These are phyloP conservation scores for Peniophora sp. DNA, from an alignment of 1,284 basidiomycete genomes.

Conservation along the genomic window DNA sequence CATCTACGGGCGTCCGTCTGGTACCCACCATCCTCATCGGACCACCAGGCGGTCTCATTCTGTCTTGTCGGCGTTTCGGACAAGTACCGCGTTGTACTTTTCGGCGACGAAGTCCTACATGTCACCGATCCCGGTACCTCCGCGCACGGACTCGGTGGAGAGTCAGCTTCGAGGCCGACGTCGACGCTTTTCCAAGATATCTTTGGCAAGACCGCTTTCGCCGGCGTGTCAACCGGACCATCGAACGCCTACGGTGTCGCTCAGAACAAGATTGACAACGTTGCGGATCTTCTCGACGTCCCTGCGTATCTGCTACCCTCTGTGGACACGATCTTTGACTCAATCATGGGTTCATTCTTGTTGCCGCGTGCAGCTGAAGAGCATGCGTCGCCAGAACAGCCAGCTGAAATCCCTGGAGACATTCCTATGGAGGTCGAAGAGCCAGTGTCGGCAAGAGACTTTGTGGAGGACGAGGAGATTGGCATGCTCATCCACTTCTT, in stretches of 20 bases:
- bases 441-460: constrained; percentile 7
- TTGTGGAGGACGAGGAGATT: constrained; percentile 40
- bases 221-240: constrained; percentile 19
- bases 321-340: constrained; percentile 66
- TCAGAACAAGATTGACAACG: constrained; percentile 31
- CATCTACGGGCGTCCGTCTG: constrained; percentile 42
- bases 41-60: constrained; percentile 28
- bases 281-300: constrained; percentile 54
- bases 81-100: constrained; percentile 52
- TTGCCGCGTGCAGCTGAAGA: constrained; percentile 19
- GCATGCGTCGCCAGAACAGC: constrained; percentile 11
- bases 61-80: constrained; percentile 61
- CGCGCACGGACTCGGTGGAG: constrained; percentile 34
- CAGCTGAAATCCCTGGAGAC: constrained; percentile 28
- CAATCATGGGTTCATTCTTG: constrained; percentile 64
- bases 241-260: constrained; percentile 11
- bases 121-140: constrained; percentile 33
- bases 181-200: constrained; percentile 79
- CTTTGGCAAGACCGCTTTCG: constrained; percentile 65
- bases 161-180: constrained; percentile 24
- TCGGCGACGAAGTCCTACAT: constrained; percentile 47
- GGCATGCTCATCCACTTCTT: constrained; percentile 42
- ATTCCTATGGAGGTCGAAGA: constrained; percentile 37
- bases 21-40: constrained; percentile 29
- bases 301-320: constrained; percentile 80